These are phyloP conservation scores for Vigna hirtella DNA, from an alignment of 306 rosid species.

Conservation along the genomic window DNA sequence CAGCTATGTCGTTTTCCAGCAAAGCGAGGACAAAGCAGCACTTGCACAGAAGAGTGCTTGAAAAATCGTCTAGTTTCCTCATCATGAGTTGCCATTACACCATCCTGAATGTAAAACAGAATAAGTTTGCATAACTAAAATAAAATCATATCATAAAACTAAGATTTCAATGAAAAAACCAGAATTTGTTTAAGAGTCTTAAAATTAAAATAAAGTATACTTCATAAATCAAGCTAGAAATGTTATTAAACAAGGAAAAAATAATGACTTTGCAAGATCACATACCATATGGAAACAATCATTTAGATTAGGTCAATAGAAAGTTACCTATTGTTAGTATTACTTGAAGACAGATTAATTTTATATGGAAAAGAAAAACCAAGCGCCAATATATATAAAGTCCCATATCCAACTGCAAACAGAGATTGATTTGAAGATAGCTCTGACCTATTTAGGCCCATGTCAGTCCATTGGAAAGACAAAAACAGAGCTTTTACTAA, in stretches of 20 bases:
- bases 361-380: neutral
- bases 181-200: conserved; percentile 22
- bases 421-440: conserved; percentile 18
- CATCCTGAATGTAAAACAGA: conserved; percentile 70
- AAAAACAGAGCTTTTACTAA: conserved; percentile 6
- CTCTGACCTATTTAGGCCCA: conserved; percentile 18
- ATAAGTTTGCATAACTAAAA: conserved; percentile 26
- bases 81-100: conserved; percentile 96
- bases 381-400: neutral
- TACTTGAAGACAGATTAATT: conserved; percentile 21
- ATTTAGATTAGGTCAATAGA: conserved; percentile 3
- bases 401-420: conserved; percentile 27
- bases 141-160: neutral
- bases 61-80: conserved; percentile 96
- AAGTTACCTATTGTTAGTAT: neutral
- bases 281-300: neutral
- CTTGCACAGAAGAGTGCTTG: conserved; percentile 93
- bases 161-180: conserved; percentile 4
- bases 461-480: conserved; percentile 5
- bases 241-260: neutral
- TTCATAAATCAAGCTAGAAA: conserved; percentile 18
- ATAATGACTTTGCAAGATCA: neutral
- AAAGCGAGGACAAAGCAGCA: conserved; percentile 85
- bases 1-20: conserved; percentile 96
- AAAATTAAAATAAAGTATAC: conserved; percentile 32